These are phyloP conservation scores for Cytospora piceae DNA, from an alignment of 2,329 filamentous ascomycete species.

Conservation along the genomic window DNA sequence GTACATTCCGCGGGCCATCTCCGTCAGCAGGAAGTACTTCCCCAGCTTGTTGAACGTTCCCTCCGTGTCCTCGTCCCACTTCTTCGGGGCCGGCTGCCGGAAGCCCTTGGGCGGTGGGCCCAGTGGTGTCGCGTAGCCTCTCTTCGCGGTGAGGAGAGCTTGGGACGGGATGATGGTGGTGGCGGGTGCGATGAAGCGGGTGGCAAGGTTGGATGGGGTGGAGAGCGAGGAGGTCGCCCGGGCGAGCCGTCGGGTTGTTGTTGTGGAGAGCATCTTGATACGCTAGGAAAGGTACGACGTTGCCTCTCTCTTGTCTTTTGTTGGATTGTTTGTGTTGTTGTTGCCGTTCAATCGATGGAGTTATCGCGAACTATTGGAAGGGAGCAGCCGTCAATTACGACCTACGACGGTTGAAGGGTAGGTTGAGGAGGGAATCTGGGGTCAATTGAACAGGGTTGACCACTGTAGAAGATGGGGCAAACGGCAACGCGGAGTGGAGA, in stretches of 20 bases:
- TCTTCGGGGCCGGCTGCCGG: slow-evolving; percentile 71
- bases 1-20: slow-evolving; percentile 98
- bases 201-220: not conserved
- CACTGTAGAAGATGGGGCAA: not conserved
- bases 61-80: slow-evolving; percentile 82
- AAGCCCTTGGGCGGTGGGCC: slow-evolving; percentile 82
- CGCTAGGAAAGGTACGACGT: not conserved
- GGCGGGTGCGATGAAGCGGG: slow-evolving; percentile 18
- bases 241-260: slow-evolving; percentile 30
- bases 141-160: slow-evolving; percentile 11
- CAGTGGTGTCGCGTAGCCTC: slow-evolving; percentile 67
- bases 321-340: not conserved
- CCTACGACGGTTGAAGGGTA: not conserved
- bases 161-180: slow-evolving; percentile 10
- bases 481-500: slow-evolving; percentile 17
- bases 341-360: not conserved
- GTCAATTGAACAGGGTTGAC: not conserved
- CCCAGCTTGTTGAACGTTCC: slow-evolving; percentile 79
- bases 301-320: not conserved
- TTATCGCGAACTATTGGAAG: not conserved
- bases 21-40: slow-evolving; percentile 92
- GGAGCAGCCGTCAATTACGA: not conserved
- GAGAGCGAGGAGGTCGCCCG: slow-evolving; percentile 24
- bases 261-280: slow-evolving; percentile 24
- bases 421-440: not conserved